These are phyloP conservation scores for Mycena galopus DNA, from an alignment of 768 basidiomycete genomes.

Conservation along the genomic window DNA sequence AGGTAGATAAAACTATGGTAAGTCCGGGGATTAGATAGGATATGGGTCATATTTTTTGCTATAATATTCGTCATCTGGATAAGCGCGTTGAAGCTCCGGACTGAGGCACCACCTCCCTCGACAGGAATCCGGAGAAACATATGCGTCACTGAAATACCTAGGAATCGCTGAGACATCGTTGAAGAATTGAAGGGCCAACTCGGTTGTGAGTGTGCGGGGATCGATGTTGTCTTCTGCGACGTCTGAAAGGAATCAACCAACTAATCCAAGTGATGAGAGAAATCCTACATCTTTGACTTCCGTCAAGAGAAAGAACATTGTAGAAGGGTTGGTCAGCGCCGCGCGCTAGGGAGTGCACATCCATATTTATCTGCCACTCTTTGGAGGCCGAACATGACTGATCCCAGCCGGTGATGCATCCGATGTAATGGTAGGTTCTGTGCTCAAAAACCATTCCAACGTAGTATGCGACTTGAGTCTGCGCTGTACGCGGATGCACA, in stretches of 20 bases:
- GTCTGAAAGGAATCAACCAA: conserved; percentile 8
- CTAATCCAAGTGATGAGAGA: too few species aligned
- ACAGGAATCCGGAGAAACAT: conserved; percentile 44
- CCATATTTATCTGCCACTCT: conserved; percentile 53
- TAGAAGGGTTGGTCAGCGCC: conserved; percentile 60
- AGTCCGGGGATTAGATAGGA: not conserved
- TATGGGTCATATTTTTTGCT: conserved; percentile 51
- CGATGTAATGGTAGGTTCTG: conserved; percentile 53
- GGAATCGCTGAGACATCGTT: conserved; percentile 38
- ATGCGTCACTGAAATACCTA: conserved; percentile 50
- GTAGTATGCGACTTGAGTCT: conserved; percentile 52
- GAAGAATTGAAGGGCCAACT: conserved; percentile 25
- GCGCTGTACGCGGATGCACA: conserved; percentile 39
- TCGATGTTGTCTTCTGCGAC: conserved; percentile 35
- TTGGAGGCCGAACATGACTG: conserved; percentile 41
- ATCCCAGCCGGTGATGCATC: conserved; percentile 65
- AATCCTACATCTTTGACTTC: conserved; percentile 48
- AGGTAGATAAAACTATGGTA: too few species aligned
- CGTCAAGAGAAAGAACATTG: conserved; percentile 47
- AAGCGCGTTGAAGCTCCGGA: conserved; percentile 55
- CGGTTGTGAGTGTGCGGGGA: conserved; percentile 17
- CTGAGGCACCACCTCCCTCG: conserved; percentile 46
- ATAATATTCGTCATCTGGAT: conserved; percentile 61
- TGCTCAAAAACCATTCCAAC: conserved; percentile 65
- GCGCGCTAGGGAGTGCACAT: conserved; percentile 46